A percentile compares a stretch with the other conserved stretches of the same genome.
Conservation (phyloP, 768 basidiomycete genomes). For the Rhizopogon rudus region DNA sequence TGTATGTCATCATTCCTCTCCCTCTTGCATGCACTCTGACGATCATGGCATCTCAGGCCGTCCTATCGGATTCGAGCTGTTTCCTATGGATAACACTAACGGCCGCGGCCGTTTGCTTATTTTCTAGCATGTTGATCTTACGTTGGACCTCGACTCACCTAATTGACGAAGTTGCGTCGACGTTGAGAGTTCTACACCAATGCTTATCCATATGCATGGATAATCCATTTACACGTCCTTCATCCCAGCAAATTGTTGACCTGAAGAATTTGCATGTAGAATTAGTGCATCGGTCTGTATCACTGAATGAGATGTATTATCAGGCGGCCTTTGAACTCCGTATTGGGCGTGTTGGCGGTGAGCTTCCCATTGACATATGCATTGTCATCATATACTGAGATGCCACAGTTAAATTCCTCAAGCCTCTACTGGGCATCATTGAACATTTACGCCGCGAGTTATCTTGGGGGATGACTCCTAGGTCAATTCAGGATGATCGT, state of each 20-base stretch:
- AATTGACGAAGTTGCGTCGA: conserved; percentile 31
- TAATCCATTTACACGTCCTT: conserved; percentile 12
- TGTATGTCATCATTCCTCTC: conserved; percentile 18
- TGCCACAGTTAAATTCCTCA: conserved; percentile 34
- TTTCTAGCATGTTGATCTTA: conserved; percentile 33
- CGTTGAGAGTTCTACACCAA: conserved; percentile 29
- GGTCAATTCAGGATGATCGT: not conserved
- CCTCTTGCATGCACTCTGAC: not conserved
- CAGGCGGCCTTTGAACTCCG: conserved; percentile 44
- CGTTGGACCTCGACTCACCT: conserved; percentile 41
- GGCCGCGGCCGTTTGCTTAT: conserved; percentile 32
- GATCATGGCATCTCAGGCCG: conserved; percentile 13
- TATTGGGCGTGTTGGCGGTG: conserved; percentile 39
- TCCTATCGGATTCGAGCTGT: conserved; percentile 20
- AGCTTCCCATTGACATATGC: conserved; percentile 2
- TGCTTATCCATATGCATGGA: conserved; percentile 30
- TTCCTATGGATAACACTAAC: conserved; percentile 39
- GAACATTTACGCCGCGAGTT: conserved; percentile 43
- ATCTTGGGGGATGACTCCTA: conserved; percentile 34
- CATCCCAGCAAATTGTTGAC: conserved; percentile 10
- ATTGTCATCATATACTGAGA: not conserved
- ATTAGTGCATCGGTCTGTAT: conserved; percentile 31
- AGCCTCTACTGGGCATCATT: conserved; percentile 37
- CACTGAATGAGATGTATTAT: conserved; percentile 36
- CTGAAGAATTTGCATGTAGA: conserved; percentile 16